A percentile compares a stretch with the other conserved stretches of the same genome.
Conservation (phyloP, 306 rosid genomes). For the Nissolia schottii region DNA sequence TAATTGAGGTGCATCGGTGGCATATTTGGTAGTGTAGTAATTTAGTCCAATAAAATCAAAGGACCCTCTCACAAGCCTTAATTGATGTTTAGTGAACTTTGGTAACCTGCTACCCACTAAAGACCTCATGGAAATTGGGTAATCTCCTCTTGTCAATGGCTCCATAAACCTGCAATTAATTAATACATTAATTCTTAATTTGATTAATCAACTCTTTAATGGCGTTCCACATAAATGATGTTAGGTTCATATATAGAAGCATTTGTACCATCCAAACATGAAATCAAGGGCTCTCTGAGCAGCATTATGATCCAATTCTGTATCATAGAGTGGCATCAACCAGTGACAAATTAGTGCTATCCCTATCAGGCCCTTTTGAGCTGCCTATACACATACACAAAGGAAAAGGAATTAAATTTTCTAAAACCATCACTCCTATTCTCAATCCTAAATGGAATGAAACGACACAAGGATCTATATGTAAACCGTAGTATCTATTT, state of each 20-base stretch:
- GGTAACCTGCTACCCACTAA: conserved; percentile 21
- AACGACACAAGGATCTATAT: too few relatives aligned
- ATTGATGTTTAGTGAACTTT: conserved; percentile 11
- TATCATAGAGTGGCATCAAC: conserved; percentile 35
- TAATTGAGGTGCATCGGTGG: conserved; percentile 18
- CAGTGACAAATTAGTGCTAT: conserved; percentile 32
- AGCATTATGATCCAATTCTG: conserved; percentile 24
- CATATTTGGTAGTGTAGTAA: conserved; percentile 23
- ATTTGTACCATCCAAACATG: conserved; percentile 31
- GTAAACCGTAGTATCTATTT: too few relatives aligned
- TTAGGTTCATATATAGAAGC: neutral
- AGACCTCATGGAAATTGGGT: conserved; percentile 25
- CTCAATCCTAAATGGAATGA: too few relatives aligned
- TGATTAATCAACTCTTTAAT: too few relatives aligned
- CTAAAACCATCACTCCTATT: too few relatives aligned
- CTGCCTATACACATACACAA: conserved; percentile 6
- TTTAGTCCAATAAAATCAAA: conserved; percentile 32
- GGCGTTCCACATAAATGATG: neutral
- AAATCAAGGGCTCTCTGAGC: conserved; percentile 44
- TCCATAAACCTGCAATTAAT: conserved; percentile 23
- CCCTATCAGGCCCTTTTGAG: conserved; percentile 49
- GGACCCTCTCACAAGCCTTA: conserved; percentile 18
- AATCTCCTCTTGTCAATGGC: conserved; percentile 21
- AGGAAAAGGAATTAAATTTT: neutral
- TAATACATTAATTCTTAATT: too few relatives aligned